These are phyloP conservation scores for Arabidopsis hybrid DNA, from an alignment of 441 rosid species.

Conservation along the genomic window DNA sequence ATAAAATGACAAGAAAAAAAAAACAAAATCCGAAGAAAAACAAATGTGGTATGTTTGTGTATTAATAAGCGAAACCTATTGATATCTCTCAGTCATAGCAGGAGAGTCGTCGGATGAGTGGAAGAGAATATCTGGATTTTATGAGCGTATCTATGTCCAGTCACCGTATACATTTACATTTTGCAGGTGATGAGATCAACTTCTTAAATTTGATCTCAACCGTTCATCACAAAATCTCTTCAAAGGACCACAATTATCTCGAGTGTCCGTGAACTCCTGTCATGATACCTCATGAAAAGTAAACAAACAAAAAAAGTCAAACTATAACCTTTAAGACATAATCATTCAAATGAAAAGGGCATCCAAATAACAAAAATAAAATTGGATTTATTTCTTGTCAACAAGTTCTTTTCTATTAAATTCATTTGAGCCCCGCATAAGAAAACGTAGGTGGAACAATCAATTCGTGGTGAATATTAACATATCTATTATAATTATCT, in stretches of 20 bases:
- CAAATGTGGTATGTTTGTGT: slow-evolving; percentile 23
- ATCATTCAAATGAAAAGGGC: slow-evolving; percentile 25
- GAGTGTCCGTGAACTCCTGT: slow-evolving; percentile 42
- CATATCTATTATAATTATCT: not conserved
- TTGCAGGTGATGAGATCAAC: slow-evolving; percentile 31
- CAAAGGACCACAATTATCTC: slow-evolving; percentile 38
- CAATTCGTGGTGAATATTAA: no score
- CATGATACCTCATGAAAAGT: slow-evolving; percentile 1
- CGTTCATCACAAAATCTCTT: slow-evolving; percentile 28
- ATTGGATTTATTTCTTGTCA: not conserved
- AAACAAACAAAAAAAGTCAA: slow-evolving; percentile 21
- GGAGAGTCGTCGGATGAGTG: slow-evolving; percentile 33
- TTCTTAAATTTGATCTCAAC: slow-evolving; percentile 29
- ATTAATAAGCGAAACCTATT: slow-evolving; percentile 7
- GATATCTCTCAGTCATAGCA: slow-evolving; percentile 19
- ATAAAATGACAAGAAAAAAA: not conserved
- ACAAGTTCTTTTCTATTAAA: not conserved
- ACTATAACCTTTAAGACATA: not conserved
- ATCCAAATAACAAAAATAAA: not conserved
- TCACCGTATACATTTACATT: slow-evolving; percentile 29
- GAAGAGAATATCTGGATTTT: slow-evolving; percentile 27
- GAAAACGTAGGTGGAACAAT: no score
- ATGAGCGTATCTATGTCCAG: slow-evolving; percentile 38
- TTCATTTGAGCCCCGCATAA: slow-evolving; percentile 19
- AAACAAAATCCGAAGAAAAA: slow-evolving; percentile 11